Base-by-base conservation (phyloP, 345 rosid genomes). In the Reutealis trisperma region DNA sequence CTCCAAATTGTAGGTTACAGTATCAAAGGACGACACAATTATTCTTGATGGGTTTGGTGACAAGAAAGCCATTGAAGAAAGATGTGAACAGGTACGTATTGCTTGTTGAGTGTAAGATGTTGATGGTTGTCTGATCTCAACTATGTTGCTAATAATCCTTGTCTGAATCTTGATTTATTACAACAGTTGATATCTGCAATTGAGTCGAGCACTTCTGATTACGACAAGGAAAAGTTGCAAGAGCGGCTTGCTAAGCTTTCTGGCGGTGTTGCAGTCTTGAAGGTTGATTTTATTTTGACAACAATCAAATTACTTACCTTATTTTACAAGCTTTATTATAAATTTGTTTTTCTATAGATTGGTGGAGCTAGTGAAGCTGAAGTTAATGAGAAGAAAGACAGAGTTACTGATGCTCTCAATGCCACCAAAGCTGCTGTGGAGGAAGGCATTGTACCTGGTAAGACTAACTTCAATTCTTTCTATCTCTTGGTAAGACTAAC, bases 21-120 rank as follows among this genome's bases (percentile, higher is more conserved):
- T 83, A 19, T 83, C 87, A 18, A 75, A 83, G 79, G 85, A 84
- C 71, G 84, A 84, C 60, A 78, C 86, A 1, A 76, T 83, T 59
- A 45, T 87, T 47, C 85, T 84, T 64, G 86, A 83, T 77, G 89
- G 89, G 9, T 63, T 78, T 47, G 87, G 83, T 69, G 82, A 81
- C 73, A 85, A 85, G 75, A 77, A 74, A 54, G 54, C 66, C 58
- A 83, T 87, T 63, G 84, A 84, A 66, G 86, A 87, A 79, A 83
- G 88, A 83, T 79, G 88, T 32, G 81, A 87, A 57, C 78, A 86
- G 89, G 87, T 86, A 24, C 51, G 65, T 18, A 7, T 44, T 54
- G 49, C 44, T 64, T 9, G 52, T 49, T 32, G 13, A n/a, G 47
- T 24, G 32, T n/a, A 63, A 63, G 24, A 51, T 59, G 24, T 25